phyloP scores from a whole-genome alignment of 371 early-diverging fungal genomes.

The Lichtheimia ramosa region DNA sequence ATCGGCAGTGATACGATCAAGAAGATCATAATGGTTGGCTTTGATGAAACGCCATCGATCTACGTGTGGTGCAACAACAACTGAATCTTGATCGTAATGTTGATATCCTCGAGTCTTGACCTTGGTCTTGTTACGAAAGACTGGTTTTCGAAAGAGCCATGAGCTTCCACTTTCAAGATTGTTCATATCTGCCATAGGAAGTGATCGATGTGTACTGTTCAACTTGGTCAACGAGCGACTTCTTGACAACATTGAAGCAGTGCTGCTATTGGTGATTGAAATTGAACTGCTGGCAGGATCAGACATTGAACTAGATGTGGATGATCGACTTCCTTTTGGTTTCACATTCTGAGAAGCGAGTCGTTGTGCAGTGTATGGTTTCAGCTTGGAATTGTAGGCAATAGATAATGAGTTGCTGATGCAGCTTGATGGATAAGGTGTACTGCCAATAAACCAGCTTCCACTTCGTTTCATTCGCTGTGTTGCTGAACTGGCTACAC shows the following conservation, averaged over 20 bases:
- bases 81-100: constrained; percentile 14
- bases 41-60: constrained; percentile 38
- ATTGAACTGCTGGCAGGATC: not conserved
- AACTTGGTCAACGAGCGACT: not conserved
- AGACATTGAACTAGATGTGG: not conserved
- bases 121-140: constrained; percentile 1
- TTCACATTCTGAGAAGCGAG: constrained; percentile 1
- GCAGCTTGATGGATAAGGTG: constrained; percentile 11
- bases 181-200: too few relatives aligned
- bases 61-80: constrained; percentile 8
- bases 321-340: constrained; percentile 3
- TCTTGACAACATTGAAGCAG: not conserved
- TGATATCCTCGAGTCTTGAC: constrained; percentile 15
- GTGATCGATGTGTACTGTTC: too few relatives aligned
- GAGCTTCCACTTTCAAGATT: too few relatives aligned
- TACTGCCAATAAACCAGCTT: constrained; percentile 19
- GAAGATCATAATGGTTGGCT: constrained; percentile 25
- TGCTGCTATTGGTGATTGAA: not conserved
- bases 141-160: not conserved
- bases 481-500: constrained; percentile 1
- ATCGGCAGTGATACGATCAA: constrained; percentile 21
- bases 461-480: constrained; percentile 12
- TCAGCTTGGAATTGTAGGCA: constrained; percentile 33
- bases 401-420: constrained; percentile 10
- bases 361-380: constrained; percentile 36